phyloP scores from a whole-genome alignment of 257 asterid genomes.

The Hygrophila difformis region DNA sequence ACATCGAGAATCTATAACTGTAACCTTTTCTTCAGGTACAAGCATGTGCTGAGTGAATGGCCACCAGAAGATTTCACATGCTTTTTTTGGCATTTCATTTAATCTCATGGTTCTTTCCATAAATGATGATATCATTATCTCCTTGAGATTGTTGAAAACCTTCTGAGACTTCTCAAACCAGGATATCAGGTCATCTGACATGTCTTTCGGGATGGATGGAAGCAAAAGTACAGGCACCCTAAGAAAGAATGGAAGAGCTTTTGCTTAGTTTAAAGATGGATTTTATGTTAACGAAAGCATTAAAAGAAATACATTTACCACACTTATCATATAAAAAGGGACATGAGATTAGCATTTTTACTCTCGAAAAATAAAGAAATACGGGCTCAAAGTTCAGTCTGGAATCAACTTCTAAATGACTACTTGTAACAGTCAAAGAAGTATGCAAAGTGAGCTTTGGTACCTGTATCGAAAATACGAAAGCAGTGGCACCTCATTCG shows the following conservation, averaged over 20 bases:
- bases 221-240: conserved; percentile 89
- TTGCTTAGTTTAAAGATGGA: conserved; percentile 1
- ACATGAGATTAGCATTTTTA: no score
- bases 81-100: conserved; percentile 64
- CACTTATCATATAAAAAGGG: no score
- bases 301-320: background rate
- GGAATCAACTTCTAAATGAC: no score
- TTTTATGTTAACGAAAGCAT: no score
- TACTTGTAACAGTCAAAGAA: background rate
- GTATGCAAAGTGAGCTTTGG: background rate
- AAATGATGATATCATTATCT: conserved; percentile 59
- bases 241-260: conserved; percentile 10
- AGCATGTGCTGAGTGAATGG: conserved; percentile 96
- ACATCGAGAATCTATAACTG: conserved; percentile 94
- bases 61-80: conserved; percentile 86
- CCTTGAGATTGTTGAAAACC: conserved; percentile 66
- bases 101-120: conserved; percentile 49
- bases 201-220: conserved; percentile 74
- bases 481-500: conserved; percentile 63
- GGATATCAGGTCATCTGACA: conserved; percentile 62
- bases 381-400: no score
- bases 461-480: conserved; percentile 74
- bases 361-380: no score
- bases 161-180: conserved; percentile 73
- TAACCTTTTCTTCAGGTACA: conserved; percentile 68